Evolutionary conservation across 768 basidiomycete species (phyloP), one percentile per base, ranked within the genome.

Genomic region (Phylloporus scabripes): DNA sequence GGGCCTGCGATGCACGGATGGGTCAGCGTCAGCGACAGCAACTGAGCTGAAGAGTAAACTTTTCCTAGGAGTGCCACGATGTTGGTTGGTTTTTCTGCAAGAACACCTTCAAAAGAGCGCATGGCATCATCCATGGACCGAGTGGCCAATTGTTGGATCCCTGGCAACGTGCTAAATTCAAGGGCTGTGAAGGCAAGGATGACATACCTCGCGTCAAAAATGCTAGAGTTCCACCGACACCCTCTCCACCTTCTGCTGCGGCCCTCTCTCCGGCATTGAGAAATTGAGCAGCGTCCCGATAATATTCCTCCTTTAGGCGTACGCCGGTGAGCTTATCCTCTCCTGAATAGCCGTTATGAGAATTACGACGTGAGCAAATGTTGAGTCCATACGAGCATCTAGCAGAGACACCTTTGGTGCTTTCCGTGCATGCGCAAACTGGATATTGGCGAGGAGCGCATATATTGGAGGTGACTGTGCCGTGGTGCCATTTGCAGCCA

Each of bases 1-100:
- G 80, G 1, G 88, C 95, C 85, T 92, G 5, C 29, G 6, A 32
- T 37, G 17, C 20, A 4, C 9, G 17, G 4, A 24, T n/a, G n/a
- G n/a, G 29, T 59, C 42, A 58, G 44, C 21, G 40, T 40, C 17
- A 23, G 11, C 21, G n/a, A 17, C 14, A 5, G 26, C 1, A 33
- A 5, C 6, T 6, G 18, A 20, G 5, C 10, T 7, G 12, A 23
- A 39, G 28, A 10, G 60, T 68, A 24, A 42, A 87, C 92, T 73
- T 94, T 92, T 47, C 92, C 93, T 8, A 92, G 74, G 5, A 95
- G 72, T 0, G 94, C 93, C 31, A 94, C 80, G 5, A 96, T 62
- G 61, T 98, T 95, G 15, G 84, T 89, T 0, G 93, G 88, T 59
- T 87, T 87, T 53, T 81, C 74, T 2, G 72, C 72, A 8, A 97